Percentiles rank a stretch among this genome's conserved stretches.
These are phyloP conservation scores for Clitopilus passeckerianus DNA, from an alignment of 768 basidiomycete species.

Conservation along the genomic window DNA sequence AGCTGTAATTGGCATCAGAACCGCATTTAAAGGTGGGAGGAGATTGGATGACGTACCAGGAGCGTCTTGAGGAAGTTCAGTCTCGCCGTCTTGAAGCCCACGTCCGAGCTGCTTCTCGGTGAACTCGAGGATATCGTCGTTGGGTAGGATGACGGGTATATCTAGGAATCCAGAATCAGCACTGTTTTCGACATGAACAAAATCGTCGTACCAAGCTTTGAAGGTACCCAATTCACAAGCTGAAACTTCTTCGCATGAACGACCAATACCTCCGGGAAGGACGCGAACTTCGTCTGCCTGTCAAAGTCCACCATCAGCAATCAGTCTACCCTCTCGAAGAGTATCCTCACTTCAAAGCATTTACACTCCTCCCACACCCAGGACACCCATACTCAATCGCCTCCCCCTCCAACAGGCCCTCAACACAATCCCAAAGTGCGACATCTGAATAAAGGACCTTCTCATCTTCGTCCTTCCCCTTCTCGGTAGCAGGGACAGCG, in stretches of 20 bases:
- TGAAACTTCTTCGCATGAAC: slow-evolving; percentile 94
- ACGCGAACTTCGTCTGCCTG: slow-evolving; percentile 74
- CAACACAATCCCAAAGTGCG: slow-evolving; percentile 55
- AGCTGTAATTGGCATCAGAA: slow-evolving; percentile 8
- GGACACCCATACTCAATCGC: slow-evolving; percentile 80
- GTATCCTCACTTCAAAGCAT: slow-evolving; percentile 62
- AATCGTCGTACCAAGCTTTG: slow-evolving; percentile 71
- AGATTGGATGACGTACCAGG: slow-evolving; percentile 18
- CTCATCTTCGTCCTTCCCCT: slow-evolving; percentile 49
- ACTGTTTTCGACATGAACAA: neutral
- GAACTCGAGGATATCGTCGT: slow-evolving; percentile 52
- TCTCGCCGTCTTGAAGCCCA: slow-evolving; percentile 69
- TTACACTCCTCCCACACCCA: slow-evolving; percentile 59
- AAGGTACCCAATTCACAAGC: slow-evolving; percentile 93
- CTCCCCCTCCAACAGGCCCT: slow-evolving; percentile 52
- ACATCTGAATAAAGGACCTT: slow-evolving; percentile 65
- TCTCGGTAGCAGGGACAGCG: slow-evolving; percentile 66
- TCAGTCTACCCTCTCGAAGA: neutral
- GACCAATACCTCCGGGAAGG: slow-evolving; percentile 85
- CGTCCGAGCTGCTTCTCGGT: slow-evolving; percentile 55
- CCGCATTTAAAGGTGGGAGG: neutral
- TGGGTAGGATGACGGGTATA: slow-evolving; percentile 75
- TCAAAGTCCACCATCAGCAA: neutral
- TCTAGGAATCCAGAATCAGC: slow-evolving; percentile 42
- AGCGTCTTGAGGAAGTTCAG: slow-evolving; percentile 56